phyloP scores from a whole-genome alignment of 2,329 filamentous ascomycete species.

The Colletotrichum godetiae region DNA sequence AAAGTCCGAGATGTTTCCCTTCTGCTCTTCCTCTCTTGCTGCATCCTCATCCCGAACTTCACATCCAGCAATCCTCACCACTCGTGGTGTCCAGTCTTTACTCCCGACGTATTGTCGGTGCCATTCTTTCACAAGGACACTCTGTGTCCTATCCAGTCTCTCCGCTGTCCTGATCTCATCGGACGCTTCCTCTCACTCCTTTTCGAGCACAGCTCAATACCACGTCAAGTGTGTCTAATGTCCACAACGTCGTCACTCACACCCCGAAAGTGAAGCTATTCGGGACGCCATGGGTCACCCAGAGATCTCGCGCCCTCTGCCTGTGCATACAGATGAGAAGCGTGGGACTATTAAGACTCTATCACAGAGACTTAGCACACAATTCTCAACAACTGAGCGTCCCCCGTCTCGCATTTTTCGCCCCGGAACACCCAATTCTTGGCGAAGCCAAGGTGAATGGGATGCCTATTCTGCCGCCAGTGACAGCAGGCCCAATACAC shows the following conservation, averaged over 20 bases:
- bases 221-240: too few species aligned
- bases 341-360: not conserved
- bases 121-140: constrained; percentile 6
- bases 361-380: not conserved
- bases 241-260: too few species aligned
- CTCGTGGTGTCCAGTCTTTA: constrained; percentile 1
- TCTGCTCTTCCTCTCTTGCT: not conserved
- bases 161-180: not conserved
- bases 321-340: constrained; percentile 1
- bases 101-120: constrained; percentile 6
- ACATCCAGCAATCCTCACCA: not conserved
- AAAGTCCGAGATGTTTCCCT: not conserved
- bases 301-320: constrained; percentile 3
- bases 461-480: constrained; percentile 13
- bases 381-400: not conserved
- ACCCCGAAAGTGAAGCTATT: not conserved
- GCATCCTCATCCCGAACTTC: not conserved
- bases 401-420: not conserved
- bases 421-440: constrained; percentile 11
- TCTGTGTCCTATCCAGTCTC: not conserved
- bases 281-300: not conserved
- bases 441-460: constrained; percentile 19
- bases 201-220: too few species aligned
- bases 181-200: too few species aligned
- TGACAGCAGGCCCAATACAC: not conserved